Conservation (phyloP, 441 rosid species). For the Jatropha multifida region DNA sequence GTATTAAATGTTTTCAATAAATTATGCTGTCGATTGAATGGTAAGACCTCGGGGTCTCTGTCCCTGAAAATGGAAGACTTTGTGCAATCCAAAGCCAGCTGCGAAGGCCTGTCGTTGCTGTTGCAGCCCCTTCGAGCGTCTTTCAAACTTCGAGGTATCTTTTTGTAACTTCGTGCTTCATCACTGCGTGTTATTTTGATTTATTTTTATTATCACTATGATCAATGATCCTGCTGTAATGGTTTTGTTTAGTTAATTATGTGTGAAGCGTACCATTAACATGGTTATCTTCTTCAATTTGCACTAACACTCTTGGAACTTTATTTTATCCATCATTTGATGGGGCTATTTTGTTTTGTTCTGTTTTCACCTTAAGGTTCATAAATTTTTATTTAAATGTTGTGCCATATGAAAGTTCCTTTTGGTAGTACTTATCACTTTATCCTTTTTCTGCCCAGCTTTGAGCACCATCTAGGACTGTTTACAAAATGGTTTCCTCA, state of each 20-base stretch:
- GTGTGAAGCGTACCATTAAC: background rate
- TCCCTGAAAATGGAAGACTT: conserved; percentile 35
- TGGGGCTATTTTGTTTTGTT: background rate
- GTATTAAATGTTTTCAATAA: background rate
- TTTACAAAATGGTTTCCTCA: background rate
- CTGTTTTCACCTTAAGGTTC: background rate
- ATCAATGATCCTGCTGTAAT: too few species aligned
- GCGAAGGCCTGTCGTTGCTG: conserved; percentile 36
- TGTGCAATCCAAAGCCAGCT: conserved; percentile 36
- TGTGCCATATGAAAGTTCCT: background rate
- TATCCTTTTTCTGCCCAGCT: background rate
- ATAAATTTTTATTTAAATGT: background rate
- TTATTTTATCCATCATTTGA: background rate
- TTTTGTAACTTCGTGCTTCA: conserved; percentile 1
- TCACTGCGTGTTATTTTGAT: background rate
- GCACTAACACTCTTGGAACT: background rate
- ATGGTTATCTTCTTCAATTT: background rate
- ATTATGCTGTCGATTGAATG: conserved; percentile 10
- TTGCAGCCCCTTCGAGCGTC: conserved; percentile 26
- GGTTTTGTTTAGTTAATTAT: background rate
- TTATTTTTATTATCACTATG: background rate
- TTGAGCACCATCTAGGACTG: background rate
- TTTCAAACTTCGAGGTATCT: conserved; percentile 50
- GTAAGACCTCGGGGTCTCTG: conserved; percentile 44
- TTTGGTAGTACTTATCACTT: background rate